Evolutionary conservation across 2,329 filamentous ascomycete species (phyloP), one percentile per base, ranked within the genome.

Genomic region (Trichophyton rubrum): DNA sequence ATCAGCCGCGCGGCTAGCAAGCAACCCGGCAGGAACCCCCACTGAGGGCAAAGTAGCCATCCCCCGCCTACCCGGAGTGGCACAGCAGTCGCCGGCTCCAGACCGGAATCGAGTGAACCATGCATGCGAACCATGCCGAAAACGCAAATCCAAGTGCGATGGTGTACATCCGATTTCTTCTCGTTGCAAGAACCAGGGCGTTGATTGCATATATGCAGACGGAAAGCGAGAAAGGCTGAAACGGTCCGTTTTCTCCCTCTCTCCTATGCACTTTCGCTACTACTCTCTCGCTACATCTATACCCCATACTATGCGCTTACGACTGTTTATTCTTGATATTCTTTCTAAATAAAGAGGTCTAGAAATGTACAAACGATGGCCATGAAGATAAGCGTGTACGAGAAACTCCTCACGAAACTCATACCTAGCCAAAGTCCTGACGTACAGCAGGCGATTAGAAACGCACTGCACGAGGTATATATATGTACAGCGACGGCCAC

Each of bases 71-170:
- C 64, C 57, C 13, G 49, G 49, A 27, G 49, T 24, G 13, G 49
- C 22, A 22, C 49, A 27, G 49, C 22, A 27, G n/a, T 3, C 56
- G 11, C 20, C 60, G 20, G 57, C 60, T 30, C 35, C 51, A 11
- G 62, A 66, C 51, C 57, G 65, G 56, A 65, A 64, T 41, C 58
- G 66, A 35, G 65, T 67, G 24, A 65, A 61, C 59, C 64, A 66
- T 62, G 73, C 73, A 4, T 75, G 73, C 59, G 62, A 69, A 40
- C 68, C 63, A 35, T 75, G 73, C 62, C 68, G 72, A 8, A 62
- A 66, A 15, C 66, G 72, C 22, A 75, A 75, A 60, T 69, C 73
- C 62, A 73, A 71, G 53, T 75, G 72, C 64, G 70, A 70, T 64
- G 72, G 72, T 3, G 63, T 61, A 27, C 68, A 65, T 24, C 72